A percentile compares a stretch with the other conserved stretches of the same genome.
Evolutionary conservation across 2,329 filamentous ascomycete species (phyloP).

Genomic region (Cadophora luteo-olivacea): DNA sequence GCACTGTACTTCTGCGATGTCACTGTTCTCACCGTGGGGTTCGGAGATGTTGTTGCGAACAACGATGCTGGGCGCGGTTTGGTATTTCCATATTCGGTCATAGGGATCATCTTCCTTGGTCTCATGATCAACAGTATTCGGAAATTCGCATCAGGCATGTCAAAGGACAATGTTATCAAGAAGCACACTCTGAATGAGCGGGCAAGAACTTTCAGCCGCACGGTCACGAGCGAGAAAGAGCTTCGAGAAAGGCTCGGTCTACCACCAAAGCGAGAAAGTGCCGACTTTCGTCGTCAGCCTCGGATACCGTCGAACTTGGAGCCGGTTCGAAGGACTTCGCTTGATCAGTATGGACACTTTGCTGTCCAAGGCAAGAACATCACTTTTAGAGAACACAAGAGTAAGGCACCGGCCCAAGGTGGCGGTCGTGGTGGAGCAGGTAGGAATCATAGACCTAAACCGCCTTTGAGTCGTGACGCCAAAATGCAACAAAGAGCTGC

Average conservation of each 20-base stretch:
- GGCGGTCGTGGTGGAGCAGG: slow-evolving; percentile 42
- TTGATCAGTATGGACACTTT: slow-evolving; percentile 46
- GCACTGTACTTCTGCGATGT: slow-evolving; percentile 67
- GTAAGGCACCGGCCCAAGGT: slow-evolving; percentile 24
- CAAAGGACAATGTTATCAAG: slow-evolving; percentile 66
- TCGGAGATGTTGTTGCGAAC: slow-evolving; percentile 64
- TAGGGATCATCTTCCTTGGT: slow-evolving; percentile 73
- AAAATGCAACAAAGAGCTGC: slow-evolving; percentile 35
- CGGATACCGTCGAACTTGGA: slow-evolving; percentile 33
- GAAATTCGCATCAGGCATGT: slow-evolving; percentile 64
- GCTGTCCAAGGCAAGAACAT: slow-evolving; percentile 46
- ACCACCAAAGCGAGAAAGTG: slow-evolving; percentile 38
- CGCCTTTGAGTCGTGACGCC: slow-evolving; percentile 38
- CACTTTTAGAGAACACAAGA: slow-evolving; percentile 44
- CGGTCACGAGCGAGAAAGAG: slow-evolving; percentile 59
- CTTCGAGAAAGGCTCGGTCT: slow-evolving; percentile 49
- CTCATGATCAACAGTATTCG: slow-evolving; percentile 70
- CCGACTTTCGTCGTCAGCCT: slow-evolving; percentile 17
- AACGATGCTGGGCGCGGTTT: slow-evolving; percentile 62
- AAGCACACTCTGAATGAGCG: slow-evolving; percentile 63
- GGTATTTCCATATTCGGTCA: slow-evolving; percentile 70
- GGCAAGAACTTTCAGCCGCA: slow-evolving; percentile 58
- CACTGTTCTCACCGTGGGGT: slow-evolving; percentile 66
- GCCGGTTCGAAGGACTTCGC: slow-evolving; percentile 37
- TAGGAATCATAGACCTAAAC: slow-evolving; percentile 23